Percentiles rank a stretch among this genome's conserved stretches.
Conservation (phyloP, 192 early-diverging fungal species). For the Entomortierella chlamydospora region DNA sequence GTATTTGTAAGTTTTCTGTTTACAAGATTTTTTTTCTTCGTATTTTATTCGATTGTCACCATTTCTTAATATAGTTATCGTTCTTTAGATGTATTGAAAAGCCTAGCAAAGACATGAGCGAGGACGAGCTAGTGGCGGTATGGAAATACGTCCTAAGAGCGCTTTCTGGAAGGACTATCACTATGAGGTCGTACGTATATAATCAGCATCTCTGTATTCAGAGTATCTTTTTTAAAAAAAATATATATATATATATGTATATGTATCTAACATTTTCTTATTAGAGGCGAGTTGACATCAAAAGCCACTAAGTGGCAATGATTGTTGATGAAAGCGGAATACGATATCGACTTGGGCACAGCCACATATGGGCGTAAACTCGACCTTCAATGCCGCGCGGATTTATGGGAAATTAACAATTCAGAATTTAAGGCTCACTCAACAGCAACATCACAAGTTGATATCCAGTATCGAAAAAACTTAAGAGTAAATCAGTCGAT, state of each 20-base stretch:
- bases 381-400: conserved; percentile 21
- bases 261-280: neutral
- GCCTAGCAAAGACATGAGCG: neutral
- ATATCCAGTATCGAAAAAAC: conserved; percentile 29
- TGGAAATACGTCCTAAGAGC: conserved; percentile 19
- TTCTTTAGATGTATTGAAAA: no score
- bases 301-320: conserved; percentile 22
- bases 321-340: conserved; percentile 15
- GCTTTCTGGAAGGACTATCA: conserved; percentile 4
- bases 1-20: no score
- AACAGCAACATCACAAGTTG: conserved; percentile 13
- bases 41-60: no score
- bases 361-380: conserved; percentile 28
- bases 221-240: no score
- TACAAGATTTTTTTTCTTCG: no score
- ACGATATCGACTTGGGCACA: conserved; percentile 8
- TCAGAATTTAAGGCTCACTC: conserved; percentile 32
- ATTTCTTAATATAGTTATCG: no score
- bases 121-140: conserved; percentile 9
- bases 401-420: conserved; percentile 21
- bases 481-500: conserved; percentile 19
- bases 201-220: no score
- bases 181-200: conserved; percentile 25
- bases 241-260: neutral
- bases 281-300: conserved; percentile 25